Base-by-base conservation (phyloP, 1,284 basidiomycete species). In the Pseudozyma pruni region DNA sequence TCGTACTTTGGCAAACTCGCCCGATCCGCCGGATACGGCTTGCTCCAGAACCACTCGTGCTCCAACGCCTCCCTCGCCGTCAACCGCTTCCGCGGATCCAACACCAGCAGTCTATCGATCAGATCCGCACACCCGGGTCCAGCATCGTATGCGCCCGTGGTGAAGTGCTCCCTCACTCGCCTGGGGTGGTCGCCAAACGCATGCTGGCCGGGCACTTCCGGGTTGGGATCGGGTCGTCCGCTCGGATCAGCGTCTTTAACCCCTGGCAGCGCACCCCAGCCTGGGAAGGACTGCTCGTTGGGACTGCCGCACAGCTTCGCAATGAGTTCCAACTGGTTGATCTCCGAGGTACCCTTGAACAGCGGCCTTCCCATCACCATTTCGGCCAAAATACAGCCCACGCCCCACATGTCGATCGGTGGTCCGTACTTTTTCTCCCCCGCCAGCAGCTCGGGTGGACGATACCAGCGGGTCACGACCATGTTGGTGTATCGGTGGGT, bases 401-500 rank as follows among this genome's bases (percentile, higher is more conserved):
- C 89, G n/a, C 94, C 94, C 96, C 95, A 99, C 81, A 98, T 90
- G 83, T 99, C 95, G 46, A 99, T 90, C 68, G 94, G 92, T 0
- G 92, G 91, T 4, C 92, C 92, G 79, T 98, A 98, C 71, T 91
- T 75, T 44, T 89, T 87, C 32, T 92, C 90, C 37, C 95, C 94
- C 5, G 98, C 87, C 16, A 98, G 85, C 2, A 99, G 86, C 84
- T 99, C 95, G 0, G 96, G 95, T 6, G 96, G 94, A 27, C 96
- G 89, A 81, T 98, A 98, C 95, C 96, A 98, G 39, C 94, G 86
- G 9, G 95, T 98, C n/a, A 98, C 95, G 23, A 98, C 96, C 83
- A 93, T 96, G 78, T 95, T 95, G 1, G 96, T 99, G 81, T 98
- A 98, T 81, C 90, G 53, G 32, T 69, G 43, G 20, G 55, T 43